A percentile compares a stretch with the other conserved stretches of the same genome.
Conservation (phyloP, 495 filamentous ascomycete species). For the Pyrenula massariospora region DNA sequence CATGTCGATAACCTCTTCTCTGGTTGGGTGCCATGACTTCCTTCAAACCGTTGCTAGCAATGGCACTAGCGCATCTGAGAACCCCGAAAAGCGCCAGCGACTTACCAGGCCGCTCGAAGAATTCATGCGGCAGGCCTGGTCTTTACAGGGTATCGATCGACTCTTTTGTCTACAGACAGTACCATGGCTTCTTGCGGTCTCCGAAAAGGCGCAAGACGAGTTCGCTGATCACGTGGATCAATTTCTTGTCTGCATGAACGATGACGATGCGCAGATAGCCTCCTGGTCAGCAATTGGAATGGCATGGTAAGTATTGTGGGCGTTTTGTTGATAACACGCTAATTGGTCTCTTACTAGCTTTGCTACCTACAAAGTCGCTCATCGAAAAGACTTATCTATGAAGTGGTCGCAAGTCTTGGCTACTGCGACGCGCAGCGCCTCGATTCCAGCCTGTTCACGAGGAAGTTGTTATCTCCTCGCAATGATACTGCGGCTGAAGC, state of each 20-base stretch:
- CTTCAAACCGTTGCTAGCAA: neutral
- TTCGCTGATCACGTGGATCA: neutral
- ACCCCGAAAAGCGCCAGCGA: conserved; percentile 9
- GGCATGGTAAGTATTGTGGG: conserved; percentile 32
- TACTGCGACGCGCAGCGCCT: neutral
- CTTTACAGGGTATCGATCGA: conserved; percentile 31
- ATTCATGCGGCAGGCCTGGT: conserved; percentile 37
- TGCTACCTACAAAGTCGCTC: neutral
- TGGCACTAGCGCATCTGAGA: neutral
- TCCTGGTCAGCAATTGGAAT: conserved; percentile 60
- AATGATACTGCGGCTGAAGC: neutral
- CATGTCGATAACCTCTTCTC: neutral
- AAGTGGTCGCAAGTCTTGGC: conserved; percentile 10
- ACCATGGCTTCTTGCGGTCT: neutral
- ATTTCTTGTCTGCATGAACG: conserved; percentile 26
- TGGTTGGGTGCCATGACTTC: neutral
- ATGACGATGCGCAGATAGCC: conserved; percentile 40
- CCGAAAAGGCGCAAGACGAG: neutral
- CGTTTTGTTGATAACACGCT: neutral
- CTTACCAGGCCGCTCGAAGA: conserved; percentile 32
- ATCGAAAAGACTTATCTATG: neutral
- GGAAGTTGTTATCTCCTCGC: neutral
- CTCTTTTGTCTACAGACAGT: conserved; percentile 56
- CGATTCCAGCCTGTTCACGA: neutral
- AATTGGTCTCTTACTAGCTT: neutral